Percentiles rank a stretch among this genome's conserved stretches.
Conservation (phyloP, 495 filamentous ascomycete genomes). For the Annulohypoxylon stygium region DNA sequence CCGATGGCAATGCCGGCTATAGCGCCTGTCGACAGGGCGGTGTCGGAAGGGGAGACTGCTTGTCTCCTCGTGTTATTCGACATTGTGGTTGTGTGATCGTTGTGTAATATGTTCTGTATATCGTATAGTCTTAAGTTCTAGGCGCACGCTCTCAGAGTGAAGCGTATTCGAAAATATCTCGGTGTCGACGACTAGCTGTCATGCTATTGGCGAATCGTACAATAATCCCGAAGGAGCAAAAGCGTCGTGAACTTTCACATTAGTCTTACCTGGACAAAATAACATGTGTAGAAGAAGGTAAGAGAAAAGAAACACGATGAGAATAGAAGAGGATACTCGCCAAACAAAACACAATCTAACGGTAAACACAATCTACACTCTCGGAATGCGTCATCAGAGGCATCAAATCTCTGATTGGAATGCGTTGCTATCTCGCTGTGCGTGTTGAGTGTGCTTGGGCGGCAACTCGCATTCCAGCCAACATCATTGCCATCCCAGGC, state of each 20-base stretch:
- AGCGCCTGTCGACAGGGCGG: slow-evolving; percentile 43
- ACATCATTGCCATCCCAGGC: slow-evolving; percentile 26
- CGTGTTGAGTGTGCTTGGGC: neutral
- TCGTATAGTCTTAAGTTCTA: neutral
- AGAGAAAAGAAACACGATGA: slow-evolving; percentile 1
- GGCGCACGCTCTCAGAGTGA: neutral
- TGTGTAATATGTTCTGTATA: neutral
- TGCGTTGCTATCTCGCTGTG: slow-evolving; percentile 40
- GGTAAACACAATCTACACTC: slow-evolving; percentile 21
- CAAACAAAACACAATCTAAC: slow-evolving; percentile 25
- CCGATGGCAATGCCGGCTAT: slow-evolving; percentile 47
- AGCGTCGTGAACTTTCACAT: neutral
- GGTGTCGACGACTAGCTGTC: neutral
- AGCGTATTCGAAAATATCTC: neutral
- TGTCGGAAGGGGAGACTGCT: neutral
- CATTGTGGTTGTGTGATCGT: neutral
- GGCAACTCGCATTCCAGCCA: slow-evolving; percentile 43
- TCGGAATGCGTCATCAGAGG: slow-evolving; percentile 42
- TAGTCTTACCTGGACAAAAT: neutral
- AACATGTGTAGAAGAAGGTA: neutral
- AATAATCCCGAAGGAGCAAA: neutral
- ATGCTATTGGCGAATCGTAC: neutral
- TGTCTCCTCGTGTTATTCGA: slow-evolving; percentile 12
- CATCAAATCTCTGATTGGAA: slow-evolving; percentile 35
- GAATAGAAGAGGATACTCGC: neutral